Conservation (phyloP, 306 rosid species). For the Begonia peltatifolia region DNA sequence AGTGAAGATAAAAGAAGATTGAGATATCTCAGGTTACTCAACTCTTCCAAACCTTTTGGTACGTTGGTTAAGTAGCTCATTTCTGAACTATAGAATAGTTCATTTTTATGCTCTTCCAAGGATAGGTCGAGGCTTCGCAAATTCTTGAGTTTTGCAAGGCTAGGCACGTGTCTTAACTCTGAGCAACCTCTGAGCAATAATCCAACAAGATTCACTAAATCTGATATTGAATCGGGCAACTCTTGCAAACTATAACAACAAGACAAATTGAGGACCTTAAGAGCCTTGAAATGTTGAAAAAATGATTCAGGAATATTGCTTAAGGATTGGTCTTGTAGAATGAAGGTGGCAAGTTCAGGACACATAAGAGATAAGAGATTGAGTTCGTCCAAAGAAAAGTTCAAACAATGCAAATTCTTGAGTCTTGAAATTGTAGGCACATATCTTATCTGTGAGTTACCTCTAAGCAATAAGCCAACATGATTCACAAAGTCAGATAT, state of each 20-base stretch:
- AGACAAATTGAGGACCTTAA: constrained; percentile 4
- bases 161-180: not conserved
- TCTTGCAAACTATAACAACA: not conserved
- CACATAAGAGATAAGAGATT: not conserved
- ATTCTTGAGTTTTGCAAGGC: not conserved
- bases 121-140: not conserved
- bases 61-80: no score
- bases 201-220: not conserved
- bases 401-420: no score
- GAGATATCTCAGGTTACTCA: constrained; percentile 2
- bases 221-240: not conserved
- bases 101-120: no score
- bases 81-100: no score
- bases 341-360: constrained; percentile 8
- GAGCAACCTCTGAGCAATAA: not conserved
- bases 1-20: not conserved
- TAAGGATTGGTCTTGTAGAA: not conserved
- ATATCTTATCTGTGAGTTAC: no score
- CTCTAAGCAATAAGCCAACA: no score
- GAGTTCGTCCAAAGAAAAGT: no score
- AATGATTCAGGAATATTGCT: constrained; percentile 2
- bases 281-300: not conserved
- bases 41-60: constrained; percentile 3
- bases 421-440: no score
- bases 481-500: no score